These are phyloP conservation scores for Lunasporangiospora selenospora DNA, from an alignment of 192 early-diverging fungal genomes.

Conservation along the genomic window DNA sequence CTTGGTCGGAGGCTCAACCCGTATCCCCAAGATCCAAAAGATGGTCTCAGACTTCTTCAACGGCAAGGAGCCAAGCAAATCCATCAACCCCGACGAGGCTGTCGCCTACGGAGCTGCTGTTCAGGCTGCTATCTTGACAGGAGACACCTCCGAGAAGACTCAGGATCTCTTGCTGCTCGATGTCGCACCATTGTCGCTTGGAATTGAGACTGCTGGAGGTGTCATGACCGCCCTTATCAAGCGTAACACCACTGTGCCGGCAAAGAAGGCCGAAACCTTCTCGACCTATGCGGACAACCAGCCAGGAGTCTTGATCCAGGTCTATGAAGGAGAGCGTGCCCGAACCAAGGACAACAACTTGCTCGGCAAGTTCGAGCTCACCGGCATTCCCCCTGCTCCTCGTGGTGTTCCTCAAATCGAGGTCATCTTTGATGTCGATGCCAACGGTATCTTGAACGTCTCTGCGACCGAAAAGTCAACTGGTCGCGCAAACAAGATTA, in stretches of 20 bases:
- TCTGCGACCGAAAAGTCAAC: conserved; percentile 89
- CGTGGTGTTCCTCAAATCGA: conserved; percentile 96
- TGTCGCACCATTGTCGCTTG: conserved; percentile 92
- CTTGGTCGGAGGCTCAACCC: conserved; percentile 96
- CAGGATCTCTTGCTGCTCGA: conserved; percentile 92
- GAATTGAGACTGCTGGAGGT: conserved; percentile 96
- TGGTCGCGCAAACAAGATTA: conserved; percentile 92
- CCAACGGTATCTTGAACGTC: conserved; percentile 96
- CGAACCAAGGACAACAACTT: conserved; percentile 97
- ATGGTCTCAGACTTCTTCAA: conserved; percentile 96
- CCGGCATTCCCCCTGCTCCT: conserved; percentile 96
- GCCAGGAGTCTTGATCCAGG: conserved; percentile 91
- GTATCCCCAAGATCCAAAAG: conserved; percentile 99
- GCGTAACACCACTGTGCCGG: conserved; percentile 93
- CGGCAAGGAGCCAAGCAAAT: conserved; percentile 99
- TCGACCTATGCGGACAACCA: conserved; percentile 97
- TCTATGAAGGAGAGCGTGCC: conserved; percentile 94
- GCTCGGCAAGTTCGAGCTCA: conserved; percentile 96
- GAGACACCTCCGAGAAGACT: conserved; percentile 93
- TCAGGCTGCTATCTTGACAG: conserved; percentile 96
- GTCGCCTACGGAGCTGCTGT: conserved; percentile 99
- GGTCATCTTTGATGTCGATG: conserved; percentile 94
- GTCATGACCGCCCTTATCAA: conserved; percentile 95
- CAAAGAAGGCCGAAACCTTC: conserved; percentile 96
- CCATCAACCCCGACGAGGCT: conserved; percentile 99